A percentile compares a stretch with the other conserved stretches of the same genome.
phyloP scores from a whole-genome alignment of 805 yeast species.

The Yamadazyma insecticola region DNA sequence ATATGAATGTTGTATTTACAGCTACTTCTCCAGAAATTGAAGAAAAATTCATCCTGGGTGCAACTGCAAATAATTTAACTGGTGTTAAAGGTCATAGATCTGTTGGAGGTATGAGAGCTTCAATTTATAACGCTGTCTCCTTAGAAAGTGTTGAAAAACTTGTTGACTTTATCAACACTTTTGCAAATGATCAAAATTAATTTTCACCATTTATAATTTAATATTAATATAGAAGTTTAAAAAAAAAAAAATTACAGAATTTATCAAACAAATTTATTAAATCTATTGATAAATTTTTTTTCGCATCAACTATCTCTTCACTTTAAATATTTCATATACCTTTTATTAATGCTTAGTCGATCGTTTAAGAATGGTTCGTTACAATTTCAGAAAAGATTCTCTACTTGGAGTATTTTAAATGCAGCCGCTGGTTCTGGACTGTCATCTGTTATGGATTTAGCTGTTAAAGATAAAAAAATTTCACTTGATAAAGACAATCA shows the following conservation, averaged over 20 bases:
- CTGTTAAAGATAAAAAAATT: no score
- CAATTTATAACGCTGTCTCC: conserved; percentile 84
- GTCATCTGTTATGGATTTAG: no score
- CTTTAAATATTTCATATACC: no score
- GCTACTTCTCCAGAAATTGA: conserved; percentile 62
- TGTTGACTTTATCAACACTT: conserved; percentile 48
- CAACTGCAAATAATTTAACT: conserved; percentile 52
- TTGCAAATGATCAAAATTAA: conserved; percentile 2
- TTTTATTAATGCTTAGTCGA: no score
- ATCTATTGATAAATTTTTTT: no score
- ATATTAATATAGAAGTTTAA: no score
- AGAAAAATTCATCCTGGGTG: conserved; percentile 62
- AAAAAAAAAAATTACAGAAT: neutral
- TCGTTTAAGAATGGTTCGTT: no score
- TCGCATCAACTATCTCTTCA: no score
- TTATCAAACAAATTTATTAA: no score
- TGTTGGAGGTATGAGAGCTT: conserved; percentile 95
- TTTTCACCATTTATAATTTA: conserved; percentile 45
- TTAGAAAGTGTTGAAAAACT: conserved; percentile 54
- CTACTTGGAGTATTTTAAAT: no score
- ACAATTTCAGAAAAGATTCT: no score
- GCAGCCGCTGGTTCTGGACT: no score
- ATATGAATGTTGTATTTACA: conserved; percentile 93
- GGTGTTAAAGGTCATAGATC: conserved; percentile 96
- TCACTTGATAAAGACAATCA: conserved; percentile 27